A percentile compares a stretch with the other conserved stretches of the same genome.
These are phyloP conservation scores for Batkoa obscura DNA, from an alignment of 371 early-diverging fungal species.

Conservation along the genomic window DNA sequence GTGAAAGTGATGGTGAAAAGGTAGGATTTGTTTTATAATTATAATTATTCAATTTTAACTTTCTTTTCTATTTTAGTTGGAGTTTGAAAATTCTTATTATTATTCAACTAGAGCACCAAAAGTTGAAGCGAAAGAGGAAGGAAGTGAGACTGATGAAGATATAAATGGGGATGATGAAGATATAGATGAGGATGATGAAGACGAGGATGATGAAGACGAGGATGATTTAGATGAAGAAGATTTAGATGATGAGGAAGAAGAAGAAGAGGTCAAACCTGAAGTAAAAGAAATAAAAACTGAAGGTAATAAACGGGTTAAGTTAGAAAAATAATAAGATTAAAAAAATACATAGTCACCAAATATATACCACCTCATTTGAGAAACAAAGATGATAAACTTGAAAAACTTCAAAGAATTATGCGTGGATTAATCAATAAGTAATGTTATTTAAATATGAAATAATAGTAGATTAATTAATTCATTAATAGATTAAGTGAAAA, in stretches of 20 bases:
- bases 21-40: too few species aligned
- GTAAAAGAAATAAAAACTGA: conserved; percentile 10
- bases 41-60: too few species aligned
- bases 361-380: conserved; percentile 88
- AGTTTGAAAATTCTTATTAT: too few species aligned
- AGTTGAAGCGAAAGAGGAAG: conserved; percentile 1
- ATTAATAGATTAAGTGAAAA: conserved; percentile 48
- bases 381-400: conserved; percentile 29
- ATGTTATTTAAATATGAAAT: neutral
- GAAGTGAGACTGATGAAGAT: neutral
- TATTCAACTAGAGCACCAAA: neutral
- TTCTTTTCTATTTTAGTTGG: too few species aligned
- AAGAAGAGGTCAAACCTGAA: conserved; percentile 7
- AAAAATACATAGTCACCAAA: conserved; percentile 19
- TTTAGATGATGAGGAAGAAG: conserved; percentile 12
- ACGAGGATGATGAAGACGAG: conserved; percentile 3
- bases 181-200: conserved; percentile 7
- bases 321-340: neutral
- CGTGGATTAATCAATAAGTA: neutral
- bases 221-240: conserved; percentile 11
- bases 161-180: conserved; percentile 9
- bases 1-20: too few species aligned
- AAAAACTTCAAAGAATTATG: neutral
- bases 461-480: neutral
- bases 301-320: too few species aligned